Conservation (phyloP, 2,329 filamentous ascomycete genomes). For the Cryphonectria nitschkei region DNA sequence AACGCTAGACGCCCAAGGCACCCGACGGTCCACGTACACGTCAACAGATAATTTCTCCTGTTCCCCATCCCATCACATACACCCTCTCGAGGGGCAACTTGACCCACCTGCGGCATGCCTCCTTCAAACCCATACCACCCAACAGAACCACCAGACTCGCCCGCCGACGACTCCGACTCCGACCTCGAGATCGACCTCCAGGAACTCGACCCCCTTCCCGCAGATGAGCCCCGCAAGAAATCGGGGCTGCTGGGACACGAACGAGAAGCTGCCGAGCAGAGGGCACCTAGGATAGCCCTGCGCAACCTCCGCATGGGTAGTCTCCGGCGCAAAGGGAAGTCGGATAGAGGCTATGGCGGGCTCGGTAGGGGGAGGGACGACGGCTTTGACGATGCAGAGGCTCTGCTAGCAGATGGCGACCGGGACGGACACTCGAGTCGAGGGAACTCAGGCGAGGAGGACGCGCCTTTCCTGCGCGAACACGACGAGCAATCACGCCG, state of each 20-base stretch:
- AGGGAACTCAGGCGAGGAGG: slow-evolving; percentile 69
- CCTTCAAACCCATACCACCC: slow-evolving; percentile 51
- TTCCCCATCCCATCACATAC: slow-evolving; percentile 21
- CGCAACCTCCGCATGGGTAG: slow-evolving; percentile 71
- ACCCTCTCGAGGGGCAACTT: slow-evolving; percentile 22
- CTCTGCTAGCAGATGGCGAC: slow-evolving; percentile 67
- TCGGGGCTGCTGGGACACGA: slow-evolving; percentile 52
- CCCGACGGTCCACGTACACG: slow-evolving; percentile 22
- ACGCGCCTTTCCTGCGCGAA: slow-evolving; percentile 71
- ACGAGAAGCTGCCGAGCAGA: slow-evolving; percentile 48
- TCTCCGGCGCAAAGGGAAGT: slow-evolving; percentile 59
- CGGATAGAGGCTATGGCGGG: slow-evolving; percentile 62
- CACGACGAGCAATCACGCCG: slow-evolving; percentile 38
- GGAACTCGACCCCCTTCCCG: slow-evolving; percentile 70
- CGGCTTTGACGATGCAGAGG: slow-evolving; percentile 67
- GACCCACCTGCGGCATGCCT: slow-evolving; percentile 56
- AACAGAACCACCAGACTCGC: slow-evolving; percentile 67
- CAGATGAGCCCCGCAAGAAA: slow-evolving; percentile 35
- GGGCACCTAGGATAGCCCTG: slow-evolving; percentile 68
- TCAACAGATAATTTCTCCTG: slow-evolving; percentile 18
- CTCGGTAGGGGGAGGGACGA: slow-evolving; percentile 60
- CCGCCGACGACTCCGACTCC: slow-evolving; percentile 72
- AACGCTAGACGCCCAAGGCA: slow-evolving; percentile 25
- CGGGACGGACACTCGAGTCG: slow-evolving; percentile 43
- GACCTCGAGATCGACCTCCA: slow-evolving; percentile 78